Evolutionary conservation across 768 basidiomycete genomes (phyloP).

Genomic region (Boletus barrowsii): DNA sequence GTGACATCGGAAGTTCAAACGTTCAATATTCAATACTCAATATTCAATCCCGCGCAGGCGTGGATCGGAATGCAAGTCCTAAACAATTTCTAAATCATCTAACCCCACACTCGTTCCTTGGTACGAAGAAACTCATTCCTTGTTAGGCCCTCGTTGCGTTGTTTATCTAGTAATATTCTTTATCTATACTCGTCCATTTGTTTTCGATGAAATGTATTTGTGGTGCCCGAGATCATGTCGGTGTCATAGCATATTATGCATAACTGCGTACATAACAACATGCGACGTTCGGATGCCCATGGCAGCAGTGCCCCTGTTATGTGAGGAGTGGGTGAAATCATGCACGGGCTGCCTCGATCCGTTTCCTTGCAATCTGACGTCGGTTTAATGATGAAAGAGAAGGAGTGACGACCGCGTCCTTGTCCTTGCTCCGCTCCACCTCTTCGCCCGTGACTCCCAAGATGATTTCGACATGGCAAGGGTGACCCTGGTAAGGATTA

Average conservation of each 20-base stretch:
- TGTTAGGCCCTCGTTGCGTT: neutral
- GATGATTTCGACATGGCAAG: constrained; percentile 94
- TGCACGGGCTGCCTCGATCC: constrained; percentile 79
- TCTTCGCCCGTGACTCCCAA: constrained; percentile 74
- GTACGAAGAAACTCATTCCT: constrained; percentile 1
- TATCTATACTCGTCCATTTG: neutral
- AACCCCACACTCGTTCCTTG: neutral
- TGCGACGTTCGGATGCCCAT: constrained; percentile 5
- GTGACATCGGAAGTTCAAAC: neutral
- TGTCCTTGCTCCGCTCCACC: constrained; percentile 92
- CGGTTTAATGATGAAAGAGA: constrained; percentile 72
- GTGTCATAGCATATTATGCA: constrained; percentile 29
- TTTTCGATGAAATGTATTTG: neutral
- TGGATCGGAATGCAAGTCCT: neutral
- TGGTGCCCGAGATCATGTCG: neutral
- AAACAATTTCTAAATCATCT: neutral
- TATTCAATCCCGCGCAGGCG: too few species aligned
- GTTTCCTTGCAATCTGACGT: constrained; percentile 81
- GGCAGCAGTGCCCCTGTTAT: constrained; percentile 13
- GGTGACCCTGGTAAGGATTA: constrained; percentile 99
- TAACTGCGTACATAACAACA: constrained; percentile 29
- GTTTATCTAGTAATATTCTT: neutral
- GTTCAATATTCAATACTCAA: neutral
- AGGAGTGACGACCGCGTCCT: constrained; percentile 47
- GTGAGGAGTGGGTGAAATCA: constrained; percentile 31